Evolutionary conservation across 225 moss, liverwort and hornwort genomes (phyloP).

Genomic region (Polytrichum formosum): DNA sequence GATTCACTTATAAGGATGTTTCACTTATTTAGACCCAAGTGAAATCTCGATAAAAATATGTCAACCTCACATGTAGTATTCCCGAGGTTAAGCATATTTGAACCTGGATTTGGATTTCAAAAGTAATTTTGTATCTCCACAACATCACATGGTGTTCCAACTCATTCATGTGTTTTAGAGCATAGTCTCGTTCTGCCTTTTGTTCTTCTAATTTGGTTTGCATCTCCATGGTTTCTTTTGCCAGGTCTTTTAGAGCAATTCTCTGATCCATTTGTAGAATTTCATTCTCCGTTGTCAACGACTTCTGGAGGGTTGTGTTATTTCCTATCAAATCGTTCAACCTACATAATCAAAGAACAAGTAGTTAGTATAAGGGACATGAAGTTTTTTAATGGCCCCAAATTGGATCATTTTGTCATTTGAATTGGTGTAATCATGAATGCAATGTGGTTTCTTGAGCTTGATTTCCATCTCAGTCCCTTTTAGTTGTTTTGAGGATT

Average conservation of each 20-base stretch:
- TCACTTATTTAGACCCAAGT: no score
- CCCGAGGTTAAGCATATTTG: no score
- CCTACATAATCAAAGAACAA: slow-evolving; percentile 21
- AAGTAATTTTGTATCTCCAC: slow-evolving; percentile 93
- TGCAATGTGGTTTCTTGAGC: no score
- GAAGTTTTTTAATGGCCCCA: no score
- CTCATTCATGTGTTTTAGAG: slow-evolving; percentile 67
- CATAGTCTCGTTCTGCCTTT: slow-evolving; percentile 47
- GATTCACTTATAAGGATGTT: neutral
- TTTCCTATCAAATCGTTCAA: slow-evolving; percentile 87
- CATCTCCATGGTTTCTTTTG: slow-evolving; percentile 45
- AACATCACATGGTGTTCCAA: slow-evolving; percentile 89
- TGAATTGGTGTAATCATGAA: no score
- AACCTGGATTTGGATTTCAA: slow-evolving; percentile 86
- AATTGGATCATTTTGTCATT: no score
- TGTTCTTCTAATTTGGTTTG: slow-evolving; percentile 58
- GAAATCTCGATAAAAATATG: no score
- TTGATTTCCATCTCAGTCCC: no score
- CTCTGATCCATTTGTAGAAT: slow-evolving; percentile 58
- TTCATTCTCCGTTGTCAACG: slow-evolving; percentile 51
- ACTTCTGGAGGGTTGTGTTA: slow-evolving; percentile 60
- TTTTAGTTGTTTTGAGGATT: no score
- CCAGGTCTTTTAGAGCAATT: slow-evolving; percentile 59
- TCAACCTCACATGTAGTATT: no score
- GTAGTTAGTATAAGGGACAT: no score